phyloP scores from a whole-genome alignment of 73 alveolate genomes.

The Paraurostyla sp. region DNA sequence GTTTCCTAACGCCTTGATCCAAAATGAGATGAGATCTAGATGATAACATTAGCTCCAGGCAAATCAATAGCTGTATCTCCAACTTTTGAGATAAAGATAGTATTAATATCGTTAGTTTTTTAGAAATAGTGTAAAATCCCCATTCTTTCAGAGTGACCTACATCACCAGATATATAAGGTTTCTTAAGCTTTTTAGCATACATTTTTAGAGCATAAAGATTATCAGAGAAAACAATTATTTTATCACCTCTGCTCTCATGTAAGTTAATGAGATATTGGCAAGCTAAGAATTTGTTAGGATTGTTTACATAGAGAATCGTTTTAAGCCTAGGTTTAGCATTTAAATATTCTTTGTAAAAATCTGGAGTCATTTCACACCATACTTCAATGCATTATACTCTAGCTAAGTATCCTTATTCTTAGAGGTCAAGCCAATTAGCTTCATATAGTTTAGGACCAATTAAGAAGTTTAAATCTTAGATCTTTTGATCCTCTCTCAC shows the following conservation, averaged over 20 bases:
- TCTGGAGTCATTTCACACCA: constrained; percentile 97
- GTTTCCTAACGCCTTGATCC: constrained; percentile 98
- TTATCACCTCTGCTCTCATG: constrained; percentile 95
- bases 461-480: constrained; percentile 85
- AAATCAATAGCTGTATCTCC: constrained; percentile 98
- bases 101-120: constrained; percentile 76
- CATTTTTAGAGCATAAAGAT: constrained; percentile 86
- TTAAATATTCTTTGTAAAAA: constrained; percentile 87
- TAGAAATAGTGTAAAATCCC: constrained; percentile 73
- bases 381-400: constrained; percentile 93
- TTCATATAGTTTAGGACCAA: constrained; percentile 98
- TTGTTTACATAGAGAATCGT: constrained; percentile 86
- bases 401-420: constrained; percentile 90
- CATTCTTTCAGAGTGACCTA: constrained; percentile 78
- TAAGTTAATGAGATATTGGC: constrained; percentile 74
- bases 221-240: constrained; percentile 95
- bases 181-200: constrained; percentile 72
- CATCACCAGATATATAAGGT: constrained; percentile 85
- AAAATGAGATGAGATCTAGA: constrained; percentile 96
- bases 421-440: constrained; percentile 99
- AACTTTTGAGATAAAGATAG: constrained; percentile 91
- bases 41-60: constrained; percentile 97
- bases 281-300: constrained; percentile 91
- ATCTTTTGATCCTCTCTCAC: constrained; percentile 94
- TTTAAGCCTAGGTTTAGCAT: constrained; percentile 76